These are phyloP conservation scores for Tetrapisispora arboricola DNA, from an alignment of 805 yeast species.

Conservation along the genomic window DNA sequence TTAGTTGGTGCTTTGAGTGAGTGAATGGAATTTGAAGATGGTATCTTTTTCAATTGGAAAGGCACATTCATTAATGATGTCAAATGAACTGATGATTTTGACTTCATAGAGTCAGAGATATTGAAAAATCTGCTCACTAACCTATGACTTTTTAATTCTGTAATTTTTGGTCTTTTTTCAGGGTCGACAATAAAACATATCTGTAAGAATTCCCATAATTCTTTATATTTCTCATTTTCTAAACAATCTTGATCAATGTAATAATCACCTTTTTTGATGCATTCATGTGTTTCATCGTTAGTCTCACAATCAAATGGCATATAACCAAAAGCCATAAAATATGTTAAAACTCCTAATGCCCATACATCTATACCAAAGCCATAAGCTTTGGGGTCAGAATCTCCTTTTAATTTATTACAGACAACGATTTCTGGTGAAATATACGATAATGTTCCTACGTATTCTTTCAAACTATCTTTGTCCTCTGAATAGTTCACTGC, in stretches of 20 bases:
- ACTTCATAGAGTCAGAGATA: neutral
- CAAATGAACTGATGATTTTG: neutral
- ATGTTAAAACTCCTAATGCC: constrained; percentile 67
- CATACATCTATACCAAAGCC: constrained; percentile 56
- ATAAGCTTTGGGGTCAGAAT: constrained; percentile 24
- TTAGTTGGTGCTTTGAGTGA: constrained; percentile 17
- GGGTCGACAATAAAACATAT: constrained; percentile 41
- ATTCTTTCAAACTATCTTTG: constrained; percentile 33
- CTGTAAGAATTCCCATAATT: constrained; percentile 46
- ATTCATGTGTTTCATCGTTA: constrained; percentile 55
- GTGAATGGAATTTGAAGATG: constrained; percentile 6
- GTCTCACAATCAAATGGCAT: constrained; percentile 71
- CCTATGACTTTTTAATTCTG: constrained; percentile 36
- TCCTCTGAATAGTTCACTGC: constrained; percentile 35
- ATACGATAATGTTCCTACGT: constrained; percentile 61
- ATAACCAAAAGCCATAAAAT: constrained; percentile 62
- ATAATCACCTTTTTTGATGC: constrained; percentile 49
- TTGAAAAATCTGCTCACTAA: constrained; percentile 16
- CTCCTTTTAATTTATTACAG: constrained; percentile 25
- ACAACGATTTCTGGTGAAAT: constrained; percentile 63
- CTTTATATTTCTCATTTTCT: constrained; percentile 36
- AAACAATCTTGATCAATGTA: constrained; percentile 50
- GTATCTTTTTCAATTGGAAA: neutral
- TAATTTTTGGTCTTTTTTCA: constrained; percentile 36
- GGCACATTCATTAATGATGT: neutral